A percentile compares a stretch with the other conserved stretches of the same genome.
phyloP scores from a whole-genome alignment of 1,284 basidiomycete genomes.

The Agaricales sp. region DNA sequence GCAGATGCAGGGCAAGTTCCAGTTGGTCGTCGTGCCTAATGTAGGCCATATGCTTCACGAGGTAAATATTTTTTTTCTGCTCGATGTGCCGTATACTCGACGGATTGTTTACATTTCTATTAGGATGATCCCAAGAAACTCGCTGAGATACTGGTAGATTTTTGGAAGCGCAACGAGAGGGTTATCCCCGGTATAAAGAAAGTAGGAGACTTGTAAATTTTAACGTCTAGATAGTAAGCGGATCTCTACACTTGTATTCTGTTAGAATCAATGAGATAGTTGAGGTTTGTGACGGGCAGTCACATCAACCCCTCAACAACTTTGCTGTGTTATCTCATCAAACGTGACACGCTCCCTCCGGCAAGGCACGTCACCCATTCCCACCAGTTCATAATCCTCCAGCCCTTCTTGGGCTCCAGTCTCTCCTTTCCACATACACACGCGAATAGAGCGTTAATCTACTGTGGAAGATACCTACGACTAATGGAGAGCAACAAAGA shows the following conservation, averaged over 20 bases:
- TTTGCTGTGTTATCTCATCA: conserved; percentile 5
- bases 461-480: not conserved
- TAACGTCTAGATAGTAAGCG: no score
- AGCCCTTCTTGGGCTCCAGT: conserved; percentile 13
- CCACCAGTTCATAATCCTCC: conserved; percentile 5
- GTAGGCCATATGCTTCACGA: conserved; percentile 95
- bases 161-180: conserved; percentile 86
- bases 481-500: conserved; percentile 85
- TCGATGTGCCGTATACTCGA: no score
- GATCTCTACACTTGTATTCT: no score
- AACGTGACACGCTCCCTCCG: conserved; percentile 2
- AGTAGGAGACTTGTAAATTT: conserved; percentile 54
- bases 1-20: conserved; percentile 98
- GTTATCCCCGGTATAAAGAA: conserved; percentile 68
- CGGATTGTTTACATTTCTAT: conserved; percentile 4
- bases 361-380: conserved; percentile 9
- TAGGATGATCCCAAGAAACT: conserved; percentile 80
- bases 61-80: conserved; percentile 28
- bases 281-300: not conserved
- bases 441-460: conserved; percentile 8
- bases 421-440: conserved; percentile 11
- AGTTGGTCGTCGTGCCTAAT: conserved; percentile 76
- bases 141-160: conserved; percentile 76
- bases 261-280: not conserved
- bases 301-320: not conserved